Conservation (phyloP, 1,139 yeast genomes). For the Blastobotrys malaysiensis region DNA sequence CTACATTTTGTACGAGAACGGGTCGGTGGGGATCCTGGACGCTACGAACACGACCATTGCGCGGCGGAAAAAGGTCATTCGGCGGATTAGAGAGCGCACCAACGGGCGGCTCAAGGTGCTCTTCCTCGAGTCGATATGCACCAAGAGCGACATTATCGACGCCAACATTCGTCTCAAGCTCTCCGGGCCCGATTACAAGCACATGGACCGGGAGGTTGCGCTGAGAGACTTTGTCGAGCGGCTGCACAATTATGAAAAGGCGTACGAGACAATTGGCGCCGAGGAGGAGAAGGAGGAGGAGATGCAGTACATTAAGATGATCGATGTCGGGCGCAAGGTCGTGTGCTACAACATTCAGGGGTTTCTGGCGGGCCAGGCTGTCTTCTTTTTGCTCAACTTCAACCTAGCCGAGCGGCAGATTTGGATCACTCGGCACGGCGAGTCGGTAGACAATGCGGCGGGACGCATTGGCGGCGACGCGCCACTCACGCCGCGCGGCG, state of each 20-base stretch:
- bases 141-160: constrained; percentile 70
- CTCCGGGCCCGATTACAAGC: constrained; percentile 87
- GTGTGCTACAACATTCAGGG: constrained; percentile 91
- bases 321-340: constrained; percentile 90
- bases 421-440: constrained; percentile 96
- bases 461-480: constrained; percentile 96
- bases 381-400: constrained; percentile 83
- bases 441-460: constrained; percentile 71
- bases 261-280: constrained; percentile 85
- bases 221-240: constrained; percentile 77
- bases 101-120: constrained; percentile 73
- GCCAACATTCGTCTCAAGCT: constrained; percentile 78
- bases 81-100: constrained; percentile 64
- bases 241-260: constrained; percentile 76
- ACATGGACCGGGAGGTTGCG: constrained; percentile 80
- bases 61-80: constrained; percentile 63
- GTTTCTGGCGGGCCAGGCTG: constrained; percentile 87
- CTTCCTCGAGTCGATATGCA: constrained; percentile 82
- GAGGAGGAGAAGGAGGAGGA: constrained; percentile 49
- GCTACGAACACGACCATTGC: constrained; percentile 82
- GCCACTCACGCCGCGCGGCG: constrained; percentile 70
- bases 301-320: constrained; percentile 88
- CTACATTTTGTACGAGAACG: constrained; percentile 71
- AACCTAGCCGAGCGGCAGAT: constrained; percentile 87
- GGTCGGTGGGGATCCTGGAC: constrained; percentile 91